Conservation (phyloP, 192 early-diverging fungal genomes). For the Coemansia sp. region DNA sequence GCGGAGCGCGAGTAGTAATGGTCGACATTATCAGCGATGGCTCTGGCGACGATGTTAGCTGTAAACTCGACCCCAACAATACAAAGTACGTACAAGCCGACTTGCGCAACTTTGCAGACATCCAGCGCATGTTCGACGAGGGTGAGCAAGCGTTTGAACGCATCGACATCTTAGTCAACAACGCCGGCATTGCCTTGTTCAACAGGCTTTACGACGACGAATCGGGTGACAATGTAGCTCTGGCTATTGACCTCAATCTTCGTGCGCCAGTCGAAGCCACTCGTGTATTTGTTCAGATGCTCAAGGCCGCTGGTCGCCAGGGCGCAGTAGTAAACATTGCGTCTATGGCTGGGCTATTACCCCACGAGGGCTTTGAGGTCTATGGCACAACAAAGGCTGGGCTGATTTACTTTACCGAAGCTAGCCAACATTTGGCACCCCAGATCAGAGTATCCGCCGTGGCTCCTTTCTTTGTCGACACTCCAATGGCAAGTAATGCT, state of each 20-base stretch:
- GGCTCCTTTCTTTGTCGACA: slow-evolving; percentile 39
- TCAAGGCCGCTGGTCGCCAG: not conserved
- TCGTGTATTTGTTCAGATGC: slow-evolving; percentile 19
- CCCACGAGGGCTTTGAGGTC: slow-evolving; percentile 15
- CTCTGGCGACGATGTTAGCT: slow-evolving; percentile 11
- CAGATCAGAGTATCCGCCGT: slow-evolving; percentile 29
- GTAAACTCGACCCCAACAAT: not conserved
- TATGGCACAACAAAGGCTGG: slow-evolving; percentile 38
- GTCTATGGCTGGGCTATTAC: slow-evolving; percentile 19
- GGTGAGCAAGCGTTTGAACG: slow-evolving; percentile 22
- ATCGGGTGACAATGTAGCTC: slow-evolving; percentile 3
- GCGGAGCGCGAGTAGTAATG: slow-evolving; percentile 19
- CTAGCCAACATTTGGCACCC: slow-evolving; percentile 18
- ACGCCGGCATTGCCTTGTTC: slow-evolving; percentile 34
- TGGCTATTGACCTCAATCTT: slow-evolving; percentile 21
- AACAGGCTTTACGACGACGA: slow-evolving; percentile 20
- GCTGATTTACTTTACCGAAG: slow-evolving; percentile 29
- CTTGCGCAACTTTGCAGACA: slow-evolving; percentile 13
- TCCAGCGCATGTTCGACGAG: slow-evolving; percentile 20
- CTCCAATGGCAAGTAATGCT: slow-evolving; percentile 15
- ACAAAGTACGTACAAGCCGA: slow-evolving; percentile 20
- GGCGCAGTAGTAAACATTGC: slow-evolving; percentile 33
- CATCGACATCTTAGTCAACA: slow-evolving; percentile 50
- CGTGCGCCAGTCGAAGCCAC: slow-evolving; percentile 23
- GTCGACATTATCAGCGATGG: slow-evolving; percentile 16